A percentile compares a stretch with the other conserved stretches of the same genome.
Conservation (phyloP, 495 filamentous ascomycete genomes). For the Astrocystis sublimbata region DNA sequence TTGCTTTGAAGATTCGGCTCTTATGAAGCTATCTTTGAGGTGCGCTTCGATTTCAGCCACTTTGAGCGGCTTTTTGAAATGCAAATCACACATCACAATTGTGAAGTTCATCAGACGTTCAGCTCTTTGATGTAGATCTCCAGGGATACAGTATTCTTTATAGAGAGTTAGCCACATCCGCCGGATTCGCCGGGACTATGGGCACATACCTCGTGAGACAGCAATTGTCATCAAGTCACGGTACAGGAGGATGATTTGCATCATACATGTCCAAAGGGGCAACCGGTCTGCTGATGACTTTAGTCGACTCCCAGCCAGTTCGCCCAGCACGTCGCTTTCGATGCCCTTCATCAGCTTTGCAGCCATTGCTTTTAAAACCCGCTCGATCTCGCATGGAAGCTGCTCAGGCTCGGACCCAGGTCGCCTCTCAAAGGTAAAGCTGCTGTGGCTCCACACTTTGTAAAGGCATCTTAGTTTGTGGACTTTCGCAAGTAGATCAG, state of each 20-base stretch:
- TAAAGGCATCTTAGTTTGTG: slow-evolving; percentile 37
- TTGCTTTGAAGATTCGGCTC: slow-evolving; percentile 3
- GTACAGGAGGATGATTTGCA: slow-evolving; percentile 36
- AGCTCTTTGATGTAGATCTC: slow-evolving; percentile 7
- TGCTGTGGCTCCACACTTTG: slow-evolving; percentile 34
- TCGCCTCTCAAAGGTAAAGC: slow-evolving; percentile 24
- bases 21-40: slow-evolving; percentile 2
- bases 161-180: slow-evolving; percentile 18
- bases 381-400: slow-evolving; percentile 26
- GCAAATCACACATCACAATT: slow-evolving; percentile 35
- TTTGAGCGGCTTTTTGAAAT: slow-evolving; percentile 33
- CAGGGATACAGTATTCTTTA: slow-evolving; percentile 8
- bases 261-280: slow-evolving; percentile 33
- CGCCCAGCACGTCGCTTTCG: slow-evolving; percentile 25
- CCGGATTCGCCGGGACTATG: background rate
- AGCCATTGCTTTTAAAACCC: slow-evolving; percentile 26
- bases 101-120: slow-evolving; percentile 25
- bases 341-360: slow-evolving; percentile 27
- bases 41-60: slow-evolving; percentile 22
- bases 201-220: slow-evolving; percentile 24
- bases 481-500: slow-evolving; percentile 32
- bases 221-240: slow-evolving; percentile 24
- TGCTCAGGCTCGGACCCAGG: slow-evolving; percentile 16
- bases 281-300: slow-evolving; percentile 32
- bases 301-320: slow-evolving; percentile 24